A percentile compares a stretch with the other conserved stretches of the same genome.
Conservation (phyloP, 2,329 filamentous ascomycete genomes). For the Sarocladiaceae sp. region DNA sequence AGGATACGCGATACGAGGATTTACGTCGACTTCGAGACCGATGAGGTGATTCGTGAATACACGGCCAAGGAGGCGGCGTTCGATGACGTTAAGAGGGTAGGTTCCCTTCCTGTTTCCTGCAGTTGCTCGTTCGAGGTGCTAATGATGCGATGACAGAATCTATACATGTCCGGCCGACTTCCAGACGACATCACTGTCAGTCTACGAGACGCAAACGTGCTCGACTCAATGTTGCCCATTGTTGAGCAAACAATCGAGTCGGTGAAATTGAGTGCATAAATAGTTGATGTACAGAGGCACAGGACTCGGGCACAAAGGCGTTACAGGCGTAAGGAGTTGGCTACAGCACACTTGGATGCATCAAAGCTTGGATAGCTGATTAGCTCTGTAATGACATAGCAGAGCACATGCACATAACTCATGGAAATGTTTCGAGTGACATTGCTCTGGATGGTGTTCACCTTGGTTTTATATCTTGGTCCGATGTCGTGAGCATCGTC, state of each 20-base stretch:
- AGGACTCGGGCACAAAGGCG: neutral
- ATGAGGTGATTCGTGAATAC: conserved; percentile 83
- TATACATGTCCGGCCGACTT: conserved; percentile 43
- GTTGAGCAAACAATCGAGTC: conserved; percentile 65
- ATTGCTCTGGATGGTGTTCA: no score
- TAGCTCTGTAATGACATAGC: no score
- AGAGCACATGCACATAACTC: no score
- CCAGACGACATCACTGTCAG: conserved; percentile 73
- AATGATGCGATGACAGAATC: conserved; percentile 30
- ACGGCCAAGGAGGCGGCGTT: conserved; percentile 82
- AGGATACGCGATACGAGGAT: conserved; percentile 85
- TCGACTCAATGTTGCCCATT: conserved; percentile 65
- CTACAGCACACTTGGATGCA: neutral
- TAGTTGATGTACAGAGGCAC: neutral
- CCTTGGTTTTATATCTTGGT: no score
- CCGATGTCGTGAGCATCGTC: no score
- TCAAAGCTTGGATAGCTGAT: no score
- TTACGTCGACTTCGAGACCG: conserved; percentile 81
- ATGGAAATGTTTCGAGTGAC: no score
- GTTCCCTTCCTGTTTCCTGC: conserved; percentile 19
- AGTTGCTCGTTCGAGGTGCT: neutral
- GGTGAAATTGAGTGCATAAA: conserved; percentile 17
- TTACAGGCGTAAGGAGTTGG: conserved; percentile 2
- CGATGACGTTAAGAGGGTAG: conserved; percentile 67
- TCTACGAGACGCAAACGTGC: conserved; percentile 73